A percentile compares a stretch with the other conserved stretches of the same genome.
These are phyloP conservation scores for Singerocomus inundabilis DNA, from an alignment of 1,284 basidiomycete genomes.

Conservation along the genomic window DNA sequence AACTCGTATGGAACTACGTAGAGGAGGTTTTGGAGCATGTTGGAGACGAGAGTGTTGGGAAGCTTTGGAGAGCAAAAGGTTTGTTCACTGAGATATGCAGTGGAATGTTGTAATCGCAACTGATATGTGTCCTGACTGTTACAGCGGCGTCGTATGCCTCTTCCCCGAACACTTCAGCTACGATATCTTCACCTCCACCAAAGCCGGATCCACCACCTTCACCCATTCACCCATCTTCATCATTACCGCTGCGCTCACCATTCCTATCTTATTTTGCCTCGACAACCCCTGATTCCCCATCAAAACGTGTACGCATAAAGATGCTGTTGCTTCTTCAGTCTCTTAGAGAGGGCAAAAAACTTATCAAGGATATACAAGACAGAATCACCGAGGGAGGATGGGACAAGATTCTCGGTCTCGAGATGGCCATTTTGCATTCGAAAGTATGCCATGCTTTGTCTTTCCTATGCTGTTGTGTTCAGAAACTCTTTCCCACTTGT, in stretches of 20 bases:
- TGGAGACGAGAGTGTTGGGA: slow-evolving; percentile 48
- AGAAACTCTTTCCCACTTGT: not conserved
- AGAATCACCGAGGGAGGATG: slow-evolving; percentile 18
- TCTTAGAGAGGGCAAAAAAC: slow-evolving; percentile 36
- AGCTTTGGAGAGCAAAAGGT: slow-evolving; percentile 76
- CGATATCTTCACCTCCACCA: slow-evolving; percentile 5
- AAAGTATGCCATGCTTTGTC: slow-evolving; percentile 50
- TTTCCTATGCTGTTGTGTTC: not conserved
- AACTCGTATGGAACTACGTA: slow-evolving; percentile 55
- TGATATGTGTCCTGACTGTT: not conserved
- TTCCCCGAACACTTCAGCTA: slow-evolving; percentile 13
- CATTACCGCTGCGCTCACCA: slow-evolving; percentile 30
- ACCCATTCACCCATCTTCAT: not conserved
- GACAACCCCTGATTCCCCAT: slow-evolving; percentile 71
- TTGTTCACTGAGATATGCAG: slow-evolving; percentile 1
- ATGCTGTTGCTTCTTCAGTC: slow-evolving; percentile 76
- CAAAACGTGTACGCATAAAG: slow-evolving; percentile 74
- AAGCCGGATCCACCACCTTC: slow-evolving; percentile 8
- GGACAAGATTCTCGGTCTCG: slow-evolving; percentile 60
- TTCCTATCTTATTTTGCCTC: slow-evolving; percentile 64
- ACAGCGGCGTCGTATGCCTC: slow-evolving; percentile 51
- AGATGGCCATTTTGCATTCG: slow-evolving; percentile 78
- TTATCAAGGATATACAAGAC: slow-evolving; percentile 21
- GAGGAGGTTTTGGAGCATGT: slow-evolving; percentile 52
- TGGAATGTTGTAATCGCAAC: not conserved